These are phyloP conservation scores for Metschnikowia noctiluminum DNA, from an alignment of 805 yeast genomes.

Conservation along the genomic window DNA sequence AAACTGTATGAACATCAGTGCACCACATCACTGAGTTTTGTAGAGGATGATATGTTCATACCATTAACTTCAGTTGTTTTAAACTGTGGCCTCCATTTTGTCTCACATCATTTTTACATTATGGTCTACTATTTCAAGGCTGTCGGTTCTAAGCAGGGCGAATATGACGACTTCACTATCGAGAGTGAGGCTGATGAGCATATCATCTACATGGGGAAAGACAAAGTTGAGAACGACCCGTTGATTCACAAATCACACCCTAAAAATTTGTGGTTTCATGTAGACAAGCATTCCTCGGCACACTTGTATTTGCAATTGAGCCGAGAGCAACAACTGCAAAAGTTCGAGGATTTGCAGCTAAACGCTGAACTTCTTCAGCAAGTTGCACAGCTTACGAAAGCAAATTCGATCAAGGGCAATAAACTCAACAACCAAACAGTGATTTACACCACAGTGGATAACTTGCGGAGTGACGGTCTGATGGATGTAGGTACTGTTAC, in stretches of 20 bases:
- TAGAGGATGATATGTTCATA: too few relatives aligned
- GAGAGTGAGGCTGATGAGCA: slow-evolving; percentile 7
- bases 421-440: slow-evolving; percentile 64
- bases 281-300: slow-evolving; percentile 71
- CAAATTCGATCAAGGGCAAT: slow-evolving; percentile 73
- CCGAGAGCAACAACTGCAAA: slow-evolving; percentile 44
- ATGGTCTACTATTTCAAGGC: slow-evolving; percentile 22
- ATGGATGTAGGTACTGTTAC: slow-evolving; percentile 82
- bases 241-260: slow-evolving; percentile 59
- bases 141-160: slow-evolving; percentile 3
- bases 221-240: slow-evolving; percentile 61
- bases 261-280: slow-evolving; percentile 77
- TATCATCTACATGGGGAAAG: slow-evolving; percentile 64
- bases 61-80: too few relatives aligned
- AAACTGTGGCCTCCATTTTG: background rate
- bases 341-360: slow-evolving; percentile 33
- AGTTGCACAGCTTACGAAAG: slow-evolving; percentile 67
- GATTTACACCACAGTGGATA: slow-evolving; percentile 71
- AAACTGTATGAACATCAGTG: background rate
- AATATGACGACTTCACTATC: slow-evolving; percentile 19
- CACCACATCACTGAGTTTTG: too few relatives aligned
- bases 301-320: slow-evolving; percentile 66
- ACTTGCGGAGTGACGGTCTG: slow-evolving; percentile 59
- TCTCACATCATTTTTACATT: too few relatives aligned
- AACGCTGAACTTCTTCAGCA: slow-evolving; percentile 47